Conservation (phyloP, 371 early-diverging fungal genomes). For the Sanchytrium tribonematis region DNA sequence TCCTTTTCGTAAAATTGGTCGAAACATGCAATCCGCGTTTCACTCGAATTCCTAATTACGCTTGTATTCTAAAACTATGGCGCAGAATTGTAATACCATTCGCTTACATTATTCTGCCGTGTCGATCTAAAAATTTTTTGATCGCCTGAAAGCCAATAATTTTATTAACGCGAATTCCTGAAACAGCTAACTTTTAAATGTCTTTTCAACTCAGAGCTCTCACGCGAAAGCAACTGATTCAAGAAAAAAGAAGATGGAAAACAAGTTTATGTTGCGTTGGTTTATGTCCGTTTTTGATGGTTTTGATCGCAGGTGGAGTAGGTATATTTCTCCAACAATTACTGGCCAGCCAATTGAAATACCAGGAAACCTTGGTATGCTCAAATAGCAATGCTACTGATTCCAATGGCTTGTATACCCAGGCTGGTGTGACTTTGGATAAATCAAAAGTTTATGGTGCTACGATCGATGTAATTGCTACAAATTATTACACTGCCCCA, state of each 20-base stretch:
- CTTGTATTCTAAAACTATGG: no score
- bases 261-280: constrained; percentile 27
- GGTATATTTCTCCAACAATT: constrained; percentile 14
- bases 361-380: neutral
- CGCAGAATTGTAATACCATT: no score
- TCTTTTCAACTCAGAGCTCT: neutral
- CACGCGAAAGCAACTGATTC: neutral
- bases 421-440: neutral
- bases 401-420: neutral
- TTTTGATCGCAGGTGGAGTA: constrained; percentile 19
- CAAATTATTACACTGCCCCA: neutral
- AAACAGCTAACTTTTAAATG: neutral
- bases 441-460: neutral
- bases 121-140: no score
- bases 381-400: neutral
- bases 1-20: neutral
- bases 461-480: neutral
- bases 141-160: no score
- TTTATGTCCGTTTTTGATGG: constrained; percentile 27
- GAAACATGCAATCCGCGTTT: no score
- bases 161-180: no score
- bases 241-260: neutral
- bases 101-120: no score
- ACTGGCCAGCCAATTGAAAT: constrained; percentile 10
- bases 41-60: no score